Percentiles rank a stretch among this genome's conserved stretches.
These are phyloP conservation scores for Hebeloma cylindrosporum DNA, from an alignment of 768 basidiomycete genomes.

Conservation along the genomic window DNA sequence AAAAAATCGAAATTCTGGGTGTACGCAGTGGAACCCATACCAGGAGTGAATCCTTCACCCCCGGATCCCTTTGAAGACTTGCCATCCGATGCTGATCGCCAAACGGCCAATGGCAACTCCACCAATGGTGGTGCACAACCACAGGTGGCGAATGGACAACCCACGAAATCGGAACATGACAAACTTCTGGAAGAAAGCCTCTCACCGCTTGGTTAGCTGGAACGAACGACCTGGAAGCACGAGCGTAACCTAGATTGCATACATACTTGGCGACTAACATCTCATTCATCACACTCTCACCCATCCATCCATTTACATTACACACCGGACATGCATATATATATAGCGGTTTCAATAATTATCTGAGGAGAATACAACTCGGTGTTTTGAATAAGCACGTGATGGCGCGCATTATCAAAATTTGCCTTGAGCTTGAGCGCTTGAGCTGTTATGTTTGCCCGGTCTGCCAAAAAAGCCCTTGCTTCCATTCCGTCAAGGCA, in stretches of 20 bases:
- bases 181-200: slow-evolving; percentile 40
- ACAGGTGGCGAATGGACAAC: slow-evolving; percentile 11
- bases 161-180: slow-evolving; percentile 2
- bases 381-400: slow-evolving; percentile 2
- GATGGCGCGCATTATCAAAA: neutral
- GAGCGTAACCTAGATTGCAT: too few relatives aligned
- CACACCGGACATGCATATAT: slow-evolving; percentile 11
- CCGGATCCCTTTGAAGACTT: slow-evolving; percentile 17
- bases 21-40: slow-evolving; percentile 77
- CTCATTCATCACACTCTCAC: slow-evolving; percentile 16
- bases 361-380: neutral
- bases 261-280: slow-evolving; percentile 13
- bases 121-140: slow-evolving; percentile 3
- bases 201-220: too few relatives aligned
- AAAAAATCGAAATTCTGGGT: slow-evolving; percentile 89
- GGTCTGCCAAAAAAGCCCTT: slow-evolving; percentile 43
- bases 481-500: slow-evolving; percentile 32
- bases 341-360: slow-evolving; percentile 21
- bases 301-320: slow-evolving; percentile 19
- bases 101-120: slow-evolving; percentile 11
- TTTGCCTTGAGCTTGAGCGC: neutral
- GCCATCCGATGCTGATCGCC: slow-evolving; percentile 9
- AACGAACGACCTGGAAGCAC: too few relatives aligned
- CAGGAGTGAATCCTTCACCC: slow-evolving; percentile 27
- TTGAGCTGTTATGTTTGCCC: slow-evolving; percentile 39